Conservation (phyloP, 345 rosid species). For the Kernera saxatilis region DNA sequence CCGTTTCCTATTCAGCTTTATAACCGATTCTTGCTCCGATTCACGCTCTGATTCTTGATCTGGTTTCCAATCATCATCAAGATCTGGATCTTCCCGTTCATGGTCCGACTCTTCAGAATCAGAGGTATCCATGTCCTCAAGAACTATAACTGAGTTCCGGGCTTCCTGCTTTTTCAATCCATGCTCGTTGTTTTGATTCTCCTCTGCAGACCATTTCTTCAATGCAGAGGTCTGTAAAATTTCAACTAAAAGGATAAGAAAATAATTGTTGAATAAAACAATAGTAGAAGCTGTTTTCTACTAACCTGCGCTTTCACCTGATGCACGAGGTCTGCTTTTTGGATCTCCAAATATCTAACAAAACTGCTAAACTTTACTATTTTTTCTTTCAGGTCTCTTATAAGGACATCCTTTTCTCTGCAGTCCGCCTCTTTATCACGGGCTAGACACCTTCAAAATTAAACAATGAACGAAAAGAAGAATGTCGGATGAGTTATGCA, state of each 20-base stretch:
- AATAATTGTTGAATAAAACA: not conserved
- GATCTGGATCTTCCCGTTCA: constrained; percentile 39
- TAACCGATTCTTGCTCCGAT: constrained; percentile 33
- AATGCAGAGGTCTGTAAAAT: constrained; percentile 22
- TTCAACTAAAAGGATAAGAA: not conserved
- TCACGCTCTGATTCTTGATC: constrained; percentile 32
- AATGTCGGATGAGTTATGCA: not conserved
- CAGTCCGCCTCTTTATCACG: constrained; percentile 78
- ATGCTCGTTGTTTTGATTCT: constrained; percentile 36
- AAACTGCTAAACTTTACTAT: constrained; percentile 53
- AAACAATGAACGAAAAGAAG: constrained; percentile 4
- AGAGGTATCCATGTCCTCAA: constrained; percentile 89
- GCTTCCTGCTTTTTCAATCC: constrained; percentile 58
- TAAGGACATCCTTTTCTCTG: constrained; percentile 66
- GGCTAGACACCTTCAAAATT: constrained; percentile 55
- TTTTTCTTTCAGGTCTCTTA: constrained; percentile 69
- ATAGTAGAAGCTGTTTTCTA: constrained; percentile 1
- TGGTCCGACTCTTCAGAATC: constrained; percentile 76
- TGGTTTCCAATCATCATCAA: constrained; percentile 61
- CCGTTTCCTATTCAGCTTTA: constrained; percentile 33
- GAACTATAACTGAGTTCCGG: constrained; percentile 40
- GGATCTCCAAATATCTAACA: constrained; percentile 56
- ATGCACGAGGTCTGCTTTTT: constrained; percentile 61
- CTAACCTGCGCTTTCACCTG: constrained; percentile 66
- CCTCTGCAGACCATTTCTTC: constrained; percentile 33